Percentiles rank a stretch among this genome's conserved stretches.
Evolutionary conservation across 345 rosid genomes (phyloP).

Genomic region (Eutrema yunnanense): DNA sequence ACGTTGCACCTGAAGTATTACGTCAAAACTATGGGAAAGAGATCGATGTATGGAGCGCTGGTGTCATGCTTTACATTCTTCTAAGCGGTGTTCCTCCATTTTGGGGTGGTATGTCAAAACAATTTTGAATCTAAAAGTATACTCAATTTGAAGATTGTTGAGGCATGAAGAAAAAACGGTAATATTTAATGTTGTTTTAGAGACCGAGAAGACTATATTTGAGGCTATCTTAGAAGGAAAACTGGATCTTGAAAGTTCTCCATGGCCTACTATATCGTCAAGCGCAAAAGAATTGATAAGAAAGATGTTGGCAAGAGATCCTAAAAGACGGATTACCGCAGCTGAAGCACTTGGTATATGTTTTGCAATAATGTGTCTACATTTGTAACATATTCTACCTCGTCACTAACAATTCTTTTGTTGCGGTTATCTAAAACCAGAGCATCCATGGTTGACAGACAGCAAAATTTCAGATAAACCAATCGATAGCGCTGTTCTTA

Average conservation of each 20-base stretch:
- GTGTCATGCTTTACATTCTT: slow-evolving; percentile 85
- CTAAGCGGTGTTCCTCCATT: slow-evolving; percentile 92
- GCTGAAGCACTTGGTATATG: slow-evolving; percentile 70
- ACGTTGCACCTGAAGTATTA: slow-evolving; percentile 90
- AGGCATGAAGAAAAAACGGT: background rate
- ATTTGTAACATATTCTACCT: background rate
- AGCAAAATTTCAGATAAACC: slow-evolving; percentile 62
- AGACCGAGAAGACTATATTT: slow-evolving; percentile 65
- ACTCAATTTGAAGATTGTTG: background rate
- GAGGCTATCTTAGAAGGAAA: slow-evolving; percentile 42
- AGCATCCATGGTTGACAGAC: slow-evolving; percentile 80
- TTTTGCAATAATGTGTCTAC: background rate
- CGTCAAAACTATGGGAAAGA: slow-evolving; percentile 72
- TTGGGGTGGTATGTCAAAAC: slow-evolving; percentile 65
- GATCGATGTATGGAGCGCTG: slow-evolving; percentile 94
- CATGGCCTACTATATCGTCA: slow-evolving; percentile 74
- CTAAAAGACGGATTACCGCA: slow-evolving; percentile 66
- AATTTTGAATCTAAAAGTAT: background rate
- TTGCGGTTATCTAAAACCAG: slow-evolving; percentile 28
- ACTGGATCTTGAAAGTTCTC: slow-evolving; percentile 58
- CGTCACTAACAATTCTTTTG: background rate
- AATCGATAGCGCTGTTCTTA: slow-evolving; percentile 69
- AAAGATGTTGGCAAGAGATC: slow-evolving; percentile 65
- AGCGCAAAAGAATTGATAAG: slow-evolving; percentile 73
- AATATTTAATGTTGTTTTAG: slow-evolving; percentile 32